Conservation (phyloP, 2,329 filamentous ascomycete genomes). For the Dothistroma pini region DNA sequence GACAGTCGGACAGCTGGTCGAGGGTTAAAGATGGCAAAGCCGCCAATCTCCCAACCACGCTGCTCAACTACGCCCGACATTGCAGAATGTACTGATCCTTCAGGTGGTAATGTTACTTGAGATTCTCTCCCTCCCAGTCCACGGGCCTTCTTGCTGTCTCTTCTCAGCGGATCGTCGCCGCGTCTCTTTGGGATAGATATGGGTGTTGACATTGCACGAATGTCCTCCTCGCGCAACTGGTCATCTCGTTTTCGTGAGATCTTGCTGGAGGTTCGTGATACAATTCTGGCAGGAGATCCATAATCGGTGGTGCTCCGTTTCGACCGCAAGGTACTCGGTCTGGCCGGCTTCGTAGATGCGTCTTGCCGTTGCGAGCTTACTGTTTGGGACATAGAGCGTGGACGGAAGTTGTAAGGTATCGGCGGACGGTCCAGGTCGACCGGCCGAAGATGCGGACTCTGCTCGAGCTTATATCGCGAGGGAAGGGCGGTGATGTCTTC, state of each 20-base stretch:
- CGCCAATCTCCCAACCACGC: slow-evolving; percentile 74
- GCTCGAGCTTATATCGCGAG: slow-evolving; percentile 37
- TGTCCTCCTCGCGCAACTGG: slow-evolving; percentile 77
- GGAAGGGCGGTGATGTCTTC: slow-evolving; percentile 50
- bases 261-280: slow-evolving; percentile 64
- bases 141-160: slow-evolving; percentile 64
- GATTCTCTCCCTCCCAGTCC: slow-evolving; percentile 57
- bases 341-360: slow-evolving; percentile 13
- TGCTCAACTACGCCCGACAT: slow-evolving; percentile 72
- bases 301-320: slow-evolving; percentile 44
- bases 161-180: slow-evolving; percentile 47
- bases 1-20: slow-evolving; percentile 77
- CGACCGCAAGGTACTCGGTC: slow-evolving; percentile 34
- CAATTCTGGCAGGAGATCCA: slow-evolving; percentile 50
- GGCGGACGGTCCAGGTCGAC: slow-evolving; percentile 36
- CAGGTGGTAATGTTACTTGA: slow-evolving; percentile 69
- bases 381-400: slow-evolving; percentile 29
- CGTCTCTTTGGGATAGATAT: slow-evolving; percentile 58
- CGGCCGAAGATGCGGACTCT: slow-evolving; percentile 48
- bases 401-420: slow-evolving; percentile 45
- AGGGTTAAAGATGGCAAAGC: slow-evolving; percentile 70
- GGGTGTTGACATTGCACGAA: slow-evolving; percentile 74
- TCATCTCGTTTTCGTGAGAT: slow-evolving; percentile 64
- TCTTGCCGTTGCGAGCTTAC: slow-evolving; percentile 26
- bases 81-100: slow-evolving; percentile 71